Evolutionary conservation across 106 monocot species (phyloP).

Genomic region (Amphibolis antarctica): DNA sequence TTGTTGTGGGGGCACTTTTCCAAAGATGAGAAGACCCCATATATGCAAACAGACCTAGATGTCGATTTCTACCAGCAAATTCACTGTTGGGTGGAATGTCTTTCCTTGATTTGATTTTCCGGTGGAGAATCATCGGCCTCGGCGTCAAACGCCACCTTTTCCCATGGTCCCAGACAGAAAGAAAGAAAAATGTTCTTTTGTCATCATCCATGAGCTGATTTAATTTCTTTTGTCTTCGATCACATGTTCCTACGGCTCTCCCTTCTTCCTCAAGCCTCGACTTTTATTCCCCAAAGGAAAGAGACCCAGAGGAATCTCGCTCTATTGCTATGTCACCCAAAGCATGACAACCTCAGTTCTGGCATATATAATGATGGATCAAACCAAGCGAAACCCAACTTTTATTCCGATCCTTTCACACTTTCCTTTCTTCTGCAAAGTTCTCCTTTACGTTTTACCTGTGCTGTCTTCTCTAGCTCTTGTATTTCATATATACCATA

Average conservation of each 20-base stretch:
- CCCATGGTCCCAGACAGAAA: slow-evolving; percentile 12
- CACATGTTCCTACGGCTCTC: not conserved
- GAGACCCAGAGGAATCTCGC: slow-evolving; percentile 6
- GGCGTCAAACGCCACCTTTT: slow-evolving; percentile 17
- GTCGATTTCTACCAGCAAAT: not conserved
- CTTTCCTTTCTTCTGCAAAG: slow-evolving; percentile 5
- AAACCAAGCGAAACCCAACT: slow-evolving; percentile 7
- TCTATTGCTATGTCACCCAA: slow-evolving; percentile 4
- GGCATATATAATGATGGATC: slow-evolving; percentile 9
- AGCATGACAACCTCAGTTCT: slow-evolving; percentile 5
- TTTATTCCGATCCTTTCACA: slow-evolving; percentile 4
- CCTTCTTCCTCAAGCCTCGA: slow-evolving; percentile 11
- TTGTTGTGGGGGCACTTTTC: slow-evolving; percentile 9
- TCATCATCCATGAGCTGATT: slow-evolving; percentile 18
- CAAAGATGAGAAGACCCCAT: no score
- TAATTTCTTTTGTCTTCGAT: slow-evolving; percentile 15
- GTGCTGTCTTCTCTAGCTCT: slow-evolving; percentile 10
- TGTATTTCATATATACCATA: not conserved
- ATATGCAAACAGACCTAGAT: not conserved
- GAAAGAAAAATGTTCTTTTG: slow-evolving; percentile 18
- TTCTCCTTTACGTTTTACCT: slow-evolving; percentile 4
- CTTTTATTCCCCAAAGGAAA: not conserved
- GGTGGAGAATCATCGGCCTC: slow-evolving; percentile 14
- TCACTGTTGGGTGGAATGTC: not conserved
- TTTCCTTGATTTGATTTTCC: slow-evolving; percentile 5